Conservation (phyloP, 108 stramenopile species). For the Pelagomonas calceolata region DNA sequence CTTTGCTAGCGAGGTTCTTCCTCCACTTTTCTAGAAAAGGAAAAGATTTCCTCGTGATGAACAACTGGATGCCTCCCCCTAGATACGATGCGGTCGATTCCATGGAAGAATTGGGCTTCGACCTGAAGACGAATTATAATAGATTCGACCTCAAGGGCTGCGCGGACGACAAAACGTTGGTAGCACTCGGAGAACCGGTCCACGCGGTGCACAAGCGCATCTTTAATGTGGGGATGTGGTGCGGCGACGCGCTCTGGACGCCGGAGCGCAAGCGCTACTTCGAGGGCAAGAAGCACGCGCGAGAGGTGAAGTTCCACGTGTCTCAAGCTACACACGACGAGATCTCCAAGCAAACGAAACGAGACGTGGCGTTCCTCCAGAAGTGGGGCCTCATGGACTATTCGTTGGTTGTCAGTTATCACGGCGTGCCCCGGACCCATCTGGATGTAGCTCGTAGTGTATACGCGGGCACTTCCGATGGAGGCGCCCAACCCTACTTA, state of each 20-base stretch:
- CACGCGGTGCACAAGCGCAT: neutral
- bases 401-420: conserved; percentile 48
- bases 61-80: neutral
- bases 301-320: neutral
- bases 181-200: neutral
- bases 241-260: neutral
- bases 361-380: conserved; percentile 59
- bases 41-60: neutral
- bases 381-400: conserved; percentile 71
- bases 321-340: neutral
- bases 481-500: neutral
- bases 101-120: neutral
- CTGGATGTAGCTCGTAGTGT: too few relatives aligned
- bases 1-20: neutral
- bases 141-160: neutral
- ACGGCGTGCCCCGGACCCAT: neutral
- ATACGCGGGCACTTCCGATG: neutral
- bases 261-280: neutral
- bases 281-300: neutral
- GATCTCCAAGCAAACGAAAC: neutral
- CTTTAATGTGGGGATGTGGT: neutral
- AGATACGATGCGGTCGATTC: neutral
- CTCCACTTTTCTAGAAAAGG: neutral
- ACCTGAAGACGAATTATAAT: neutral
- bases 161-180: neutral